Percentiles rank a stretch among this genome's conserved stretches.
Conservation (phyloP, 305 asterid genomes). For the Ajuga reptans region DNA sequence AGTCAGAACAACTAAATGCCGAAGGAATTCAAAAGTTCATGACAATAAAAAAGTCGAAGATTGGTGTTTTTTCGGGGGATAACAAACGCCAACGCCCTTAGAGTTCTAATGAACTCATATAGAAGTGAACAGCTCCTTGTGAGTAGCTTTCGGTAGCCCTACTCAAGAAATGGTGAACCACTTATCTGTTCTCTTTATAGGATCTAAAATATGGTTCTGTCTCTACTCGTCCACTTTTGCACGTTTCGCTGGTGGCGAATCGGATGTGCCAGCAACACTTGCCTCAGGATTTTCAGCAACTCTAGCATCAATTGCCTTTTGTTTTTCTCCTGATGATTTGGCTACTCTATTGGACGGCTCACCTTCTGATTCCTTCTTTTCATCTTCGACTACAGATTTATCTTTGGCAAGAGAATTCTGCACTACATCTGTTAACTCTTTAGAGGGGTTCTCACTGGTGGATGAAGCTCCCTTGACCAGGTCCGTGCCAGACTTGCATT, state of each 20-base stretch:
- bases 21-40: slow-evolving; percentile 8
- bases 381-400: slow-evolving; percentile 21
- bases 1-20: slow-evolving; percentile 6
- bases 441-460: slow-evolving; percentile 32
- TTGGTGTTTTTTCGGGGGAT: not conserved
- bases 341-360: slow-evolving; percentile 1
- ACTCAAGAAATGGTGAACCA: not conserved
- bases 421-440: slow-evolving; percentile 29
- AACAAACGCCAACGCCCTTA: not conserved
- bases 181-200: not conserved
- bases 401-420: slow-evolving; percentile 33
- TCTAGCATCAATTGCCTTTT: slow-evolving; percentile 25
- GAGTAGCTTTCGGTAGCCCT: slow-evolving; percentile 11
- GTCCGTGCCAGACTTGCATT: slow-evolving; percentile 53
- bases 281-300: slow-evolving; percentile 29
- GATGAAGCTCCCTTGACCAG: slow-evolving; percentile 42
- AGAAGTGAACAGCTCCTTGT: not conserved
- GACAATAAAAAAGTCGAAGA: slow-evolving; percentile 18
- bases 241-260: slow-evolving; percentile 55
- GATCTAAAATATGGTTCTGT: not conserved
- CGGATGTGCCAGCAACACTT: slow-evolving; percentile 20
- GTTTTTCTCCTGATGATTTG: slow-evolving; percentile 28
- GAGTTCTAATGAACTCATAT: not conserved
- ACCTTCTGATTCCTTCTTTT: slow-evolving; percentile 23
- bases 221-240: slow-evolving; percentile 39